These are phyloP conservation scores for Plasmodium blacklocki DNA, from an alignment of 169 alveolate genomes.

Conservation along the genomic window DNA sequence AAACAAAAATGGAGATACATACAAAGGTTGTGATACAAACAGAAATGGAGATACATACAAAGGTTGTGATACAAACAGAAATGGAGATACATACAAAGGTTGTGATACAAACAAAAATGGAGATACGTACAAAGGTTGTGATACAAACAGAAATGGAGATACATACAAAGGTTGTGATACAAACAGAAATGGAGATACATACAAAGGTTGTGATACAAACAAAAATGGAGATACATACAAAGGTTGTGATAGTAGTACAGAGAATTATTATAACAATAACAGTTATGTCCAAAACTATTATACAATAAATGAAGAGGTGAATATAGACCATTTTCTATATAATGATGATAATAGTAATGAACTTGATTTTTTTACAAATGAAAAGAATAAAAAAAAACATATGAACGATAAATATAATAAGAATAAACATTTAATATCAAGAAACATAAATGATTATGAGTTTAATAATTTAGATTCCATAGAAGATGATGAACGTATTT, in stretches of 20 bases:
- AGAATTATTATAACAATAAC: too few species aligned
- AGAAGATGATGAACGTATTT: constrained; percentile 48
- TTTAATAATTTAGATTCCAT: not conserved
- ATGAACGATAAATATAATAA: not conserved
- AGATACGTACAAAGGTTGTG: too few species aligned
- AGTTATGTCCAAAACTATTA: too few species aligned
- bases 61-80: not conserved
- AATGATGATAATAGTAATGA: not conserved
- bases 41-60: not conserved
- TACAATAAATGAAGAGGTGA: too few species aligned
- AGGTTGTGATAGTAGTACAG: too few species aligned
- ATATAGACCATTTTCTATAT: not conserved
- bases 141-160: not conserved
- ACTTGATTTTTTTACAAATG: not conserved
- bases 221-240: too few species aligned
- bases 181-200: not conserved
- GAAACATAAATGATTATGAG: not conserved
- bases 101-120: not conserved
- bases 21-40: not conserved
- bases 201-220: not conserved
- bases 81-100: not conserved
- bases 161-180: not conserved
- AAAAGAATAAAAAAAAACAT: not conserved
- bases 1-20: not conserved
- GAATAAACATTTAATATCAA: not conserved